These are phyloP conservation scores for Petunia axillaris DNA, from an alignment of 257 asterid species.

Conservation along the genomic window DNA sequence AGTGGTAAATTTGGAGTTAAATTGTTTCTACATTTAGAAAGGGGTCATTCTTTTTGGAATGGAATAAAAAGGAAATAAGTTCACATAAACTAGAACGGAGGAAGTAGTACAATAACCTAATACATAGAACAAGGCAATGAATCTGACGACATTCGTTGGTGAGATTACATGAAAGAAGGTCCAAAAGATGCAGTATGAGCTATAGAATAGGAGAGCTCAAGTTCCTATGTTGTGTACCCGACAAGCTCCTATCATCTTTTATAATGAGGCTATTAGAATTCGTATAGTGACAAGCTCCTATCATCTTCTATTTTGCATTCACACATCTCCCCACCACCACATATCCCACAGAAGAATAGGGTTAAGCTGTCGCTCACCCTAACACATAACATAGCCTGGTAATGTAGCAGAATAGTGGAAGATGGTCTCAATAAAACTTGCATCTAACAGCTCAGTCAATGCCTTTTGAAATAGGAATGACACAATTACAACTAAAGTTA, in stretches of 20 bases:
- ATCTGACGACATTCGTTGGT: not conserved
- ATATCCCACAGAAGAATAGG: not conserved
- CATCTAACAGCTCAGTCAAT: not conserved
- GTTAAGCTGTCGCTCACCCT: not conserved
- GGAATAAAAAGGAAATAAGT: too few relatives aligned
- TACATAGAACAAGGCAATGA: not conserved
- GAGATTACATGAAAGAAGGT: not conserved
- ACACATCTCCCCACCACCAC: not conserved
- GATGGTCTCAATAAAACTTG: not conserved
- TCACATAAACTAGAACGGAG: too few relatives aligned
- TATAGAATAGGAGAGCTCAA: not conserved
- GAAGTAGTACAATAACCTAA: not conserved
- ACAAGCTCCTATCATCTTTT: conserved; percentile 11
- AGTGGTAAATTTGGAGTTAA: too few relatives aligned
- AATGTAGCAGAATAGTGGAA: conserved; percentile 11
- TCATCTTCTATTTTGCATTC: conserved; percentile 20
- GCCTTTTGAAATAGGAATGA: not conserved
- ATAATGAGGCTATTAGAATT: not conserved
- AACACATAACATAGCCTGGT: not conserved
- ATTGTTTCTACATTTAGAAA: too few relatives aligned
- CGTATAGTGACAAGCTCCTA: not conserved
- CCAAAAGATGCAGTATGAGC: conserved; percentile 5
- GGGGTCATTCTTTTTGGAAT: too few relatives aligned
- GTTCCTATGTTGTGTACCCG: not conserved
- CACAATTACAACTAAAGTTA: not conserved